Evolutionary conservation across 2,329 filamentous ascomycete species (phyloP).

Genomic region (Penicillium brevicompactum): DNA sequence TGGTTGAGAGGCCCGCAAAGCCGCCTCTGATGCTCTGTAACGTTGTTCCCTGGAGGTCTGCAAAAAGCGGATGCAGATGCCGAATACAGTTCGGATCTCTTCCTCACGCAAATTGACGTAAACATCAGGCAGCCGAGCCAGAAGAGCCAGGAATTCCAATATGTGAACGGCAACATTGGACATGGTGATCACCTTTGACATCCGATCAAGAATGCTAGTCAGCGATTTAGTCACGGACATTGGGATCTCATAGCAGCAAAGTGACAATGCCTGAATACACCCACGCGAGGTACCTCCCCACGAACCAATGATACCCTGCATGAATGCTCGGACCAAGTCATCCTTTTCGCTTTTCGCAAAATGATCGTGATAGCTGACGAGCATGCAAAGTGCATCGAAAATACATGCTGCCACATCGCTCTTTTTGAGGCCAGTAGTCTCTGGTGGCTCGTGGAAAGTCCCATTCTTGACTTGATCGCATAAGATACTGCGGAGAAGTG

Average conservation of each 20-base stretch:
- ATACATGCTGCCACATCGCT: slow-evolving; percentile 87
- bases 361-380: slow-evolving; percentile 85
- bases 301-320: slow-evolving; percentile 73
- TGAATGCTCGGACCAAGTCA: slow-evolving; percentile 83
- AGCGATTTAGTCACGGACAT: slow-evolving; percentile 82
- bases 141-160: slow-evolving; percentile 87
- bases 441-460: slow-evolving; percentile 78
- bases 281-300: slow-evolving; percentile 86
- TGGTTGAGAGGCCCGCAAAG: slow-evolving; percentile 37
- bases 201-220: slow-evolving; percentile 83
- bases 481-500: slow-evolving; percentile 71
- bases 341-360: slow-evolving; percentile 86
- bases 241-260: slow-evolving; percentile 94
- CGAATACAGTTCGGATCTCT: slow-evolving; percentile 92
- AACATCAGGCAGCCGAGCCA: slow-evolving; percentile 80
- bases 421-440: slow-evolving; percentile 76
- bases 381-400: slow-evolving; percentile 81
- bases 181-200: slow-evolving; percentile 95
- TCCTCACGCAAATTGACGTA: slow-evolving; percentile 89
- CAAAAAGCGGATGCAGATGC: slow-evolving; percentile 90
- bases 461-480: slow-evolving; percentile 82
- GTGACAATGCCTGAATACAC: slow-evolving; percentile 91
- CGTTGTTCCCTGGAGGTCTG: slow-evolving; percentile 75
- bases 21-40: slow-evolving; percentile 36
- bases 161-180: slow-evolving; percentile 91